Conservation (phyloP, 139 green algal genomes). For the Coccomyxa sp. region DNA sequence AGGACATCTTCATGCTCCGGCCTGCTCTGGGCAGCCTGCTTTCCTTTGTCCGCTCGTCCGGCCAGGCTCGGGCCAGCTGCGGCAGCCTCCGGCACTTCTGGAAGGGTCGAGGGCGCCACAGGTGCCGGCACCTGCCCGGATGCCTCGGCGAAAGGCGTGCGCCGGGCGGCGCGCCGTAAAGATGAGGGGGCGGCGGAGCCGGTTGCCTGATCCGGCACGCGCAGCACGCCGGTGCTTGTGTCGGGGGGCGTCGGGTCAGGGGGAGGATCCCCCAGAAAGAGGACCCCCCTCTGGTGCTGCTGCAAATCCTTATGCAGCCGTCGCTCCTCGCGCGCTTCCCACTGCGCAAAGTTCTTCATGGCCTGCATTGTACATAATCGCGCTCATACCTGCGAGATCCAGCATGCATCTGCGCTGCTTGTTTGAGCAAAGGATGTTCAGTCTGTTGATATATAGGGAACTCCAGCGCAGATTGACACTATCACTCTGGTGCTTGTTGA, state of each 20-base stretch:
- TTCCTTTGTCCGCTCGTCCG: too few species aligned
- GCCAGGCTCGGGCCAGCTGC: too few species aligned
- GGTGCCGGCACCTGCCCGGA: too few species aligned
- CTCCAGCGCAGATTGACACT: not conserved
- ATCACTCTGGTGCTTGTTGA: not conserved
- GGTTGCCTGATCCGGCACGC: not conserved
- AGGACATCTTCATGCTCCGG: too few species aligned
- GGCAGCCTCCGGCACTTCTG: too few species aligned
- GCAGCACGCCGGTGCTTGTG: not conserved
- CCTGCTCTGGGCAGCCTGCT: too few species aligned
- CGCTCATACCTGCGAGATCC: not conserved
- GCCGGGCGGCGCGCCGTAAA: too few species aligned
- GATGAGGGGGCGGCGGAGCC: too few species aligned
- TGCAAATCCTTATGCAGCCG: not conserved
- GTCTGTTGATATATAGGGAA: not conserved
- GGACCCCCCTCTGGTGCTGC: not conserved
- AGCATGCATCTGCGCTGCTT: not conserved
- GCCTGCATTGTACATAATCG: not conserved
- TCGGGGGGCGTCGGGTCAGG: not conserved
- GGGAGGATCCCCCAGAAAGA: not conserved
- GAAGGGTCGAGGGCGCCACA: too few species aligned
- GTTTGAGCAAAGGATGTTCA: not conserved
- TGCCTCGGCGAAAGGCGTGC: too few species aligned
- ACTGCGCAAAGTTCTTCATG: not conserved
- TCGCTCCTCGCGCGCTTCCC: not conserved